These are phyloP conservation scores for Globisporangium perplexum DNA, from an alignment of 352 stramenopile genomes.

Conservation along the genomic window DNA sequence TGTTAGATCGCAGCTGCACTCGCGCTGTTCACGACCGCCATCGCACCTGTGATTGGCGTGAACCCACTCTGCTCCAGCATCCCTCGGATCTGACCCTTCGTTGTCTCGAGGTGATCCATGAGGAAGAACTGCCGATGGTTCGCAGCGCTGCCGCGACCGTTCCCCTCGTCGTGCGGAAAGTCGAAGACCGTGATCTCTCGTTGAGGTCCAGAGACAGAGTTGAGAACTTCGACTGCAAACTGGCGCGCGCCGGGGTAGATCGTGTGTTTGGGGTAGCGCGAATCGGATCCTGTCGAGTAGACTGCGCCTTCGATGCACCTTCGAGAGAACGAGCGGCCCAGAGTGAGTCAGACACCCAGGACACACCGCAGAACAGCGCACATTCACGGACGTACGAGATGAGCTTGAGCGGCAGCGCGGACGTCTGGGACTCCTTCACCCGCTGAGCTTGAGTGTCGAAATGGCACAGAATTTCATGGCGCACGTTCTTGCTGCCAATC, in stretches of 20 bases:
- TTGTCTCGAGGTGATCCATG: background rate
- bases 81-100: slow-evolving; percentile 4
- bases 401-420: slow-evolving; percentile 10
- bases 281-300: slow-evolving; percentile 8
- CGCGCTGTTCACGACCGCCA: background rate
- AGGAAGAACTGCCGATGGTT: slow-evolving; percentile 8
- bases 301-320: slow-evolving; percentile 15
- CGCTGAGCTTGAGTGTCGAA: slow-evolving; percentile 10
- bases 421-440: background rate
- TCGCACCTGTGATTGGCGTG: slow-evolving; percentile 9
- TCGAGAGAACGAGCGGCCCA: background rate
- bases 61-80: slow-evolving; percentile 5
- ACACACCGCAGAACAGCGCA: background rate
- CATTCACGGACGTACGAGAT: slow-evolving; percentile 10
- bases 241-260: slow-evolving; percentile 15
- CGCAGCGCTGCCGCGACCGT: background rate
- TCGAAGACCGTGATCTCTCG: background rate
- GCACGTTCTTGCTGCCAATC: slow-evolving; percentile 5
- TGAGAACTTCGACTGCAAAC: slow-evolving; percentile 12
- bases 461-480: slow-evolving; percentile 12
- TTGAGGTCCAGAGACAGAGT: background rate
- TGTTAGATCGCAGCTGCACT: background rate
- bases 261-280: slow-evolving; percentile 12
- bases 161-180: background rate
- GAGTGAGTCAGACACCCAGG: background rate